Conservation (phyloP, 2,329 filamentous ascomycete genomes). For the Colletotrichum plurivorum region DNA sequence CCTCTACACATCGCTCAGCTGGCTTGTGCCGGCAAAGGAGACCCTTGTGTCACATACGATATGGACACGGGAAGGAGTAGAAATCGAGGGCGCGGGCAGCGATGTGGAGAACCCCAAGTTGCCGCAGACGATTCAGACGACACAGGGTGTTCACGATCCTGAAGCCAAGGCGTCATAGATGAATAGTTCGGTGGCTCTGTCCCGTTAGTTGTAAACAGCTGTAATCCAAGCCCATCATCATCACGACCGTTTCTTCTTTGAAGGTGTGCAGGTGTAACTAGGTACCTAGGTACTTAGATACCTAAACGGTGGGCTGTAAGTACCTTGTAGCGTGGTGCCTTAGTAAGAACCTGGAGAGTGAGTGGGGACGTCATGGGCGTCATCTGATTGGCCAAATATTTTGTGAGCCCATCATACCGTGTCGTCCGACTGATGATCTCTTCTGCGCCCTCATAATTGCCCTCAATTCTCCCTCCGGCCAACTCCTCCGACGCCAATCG, state of each 20-base stretch:
- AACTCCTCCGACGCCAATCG: not conserved
- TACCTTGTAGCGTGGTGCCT: not conserved
- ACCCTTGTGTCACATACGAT: conserved; percentile 36
- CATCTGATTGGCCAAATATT: conserved; percentile 29
- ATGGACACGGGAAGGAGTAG: conserved; percentile 20
- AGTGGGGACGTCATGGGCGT: not conserved
- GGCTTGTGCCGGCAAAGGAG: conserved; percentile 38
- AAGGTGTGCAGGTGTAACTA: too few species aligned
- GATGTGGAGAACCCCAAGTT: conserved; percentile 30
- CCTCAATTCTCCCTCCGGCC: not conserved
- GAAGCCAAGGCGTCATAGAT: not conserved
- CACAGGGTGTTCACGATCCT: not conserved
- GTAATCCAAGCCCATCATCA: too few species aligned
- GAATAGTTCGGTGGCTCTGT: too few species aligned
- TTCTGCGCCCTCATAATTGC: not conserved
- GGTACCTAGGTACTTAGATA: too few species aligned
- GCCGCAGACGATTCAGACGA: not conserved
- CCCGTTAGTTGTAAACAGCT: too few species aligned
- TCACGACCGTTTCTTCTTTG: too few species aligned
- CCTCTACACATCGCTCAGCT: conserved; percentile 32
- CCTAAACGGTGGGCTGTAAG: too few species aligned
- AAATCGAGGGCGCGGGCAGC: conserved; percentile 18
- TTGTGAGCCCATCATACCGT: conserved; percentile 27
- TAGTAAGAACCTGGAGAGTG: not conserved
- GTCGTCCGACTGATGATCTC: conserved; percentile 16